A percentile compares a stretch with the other conserved stretches of the same genome.
Conservation (phyloP, 345 rosid species). For the Dipteronia sinensis region DNA sequence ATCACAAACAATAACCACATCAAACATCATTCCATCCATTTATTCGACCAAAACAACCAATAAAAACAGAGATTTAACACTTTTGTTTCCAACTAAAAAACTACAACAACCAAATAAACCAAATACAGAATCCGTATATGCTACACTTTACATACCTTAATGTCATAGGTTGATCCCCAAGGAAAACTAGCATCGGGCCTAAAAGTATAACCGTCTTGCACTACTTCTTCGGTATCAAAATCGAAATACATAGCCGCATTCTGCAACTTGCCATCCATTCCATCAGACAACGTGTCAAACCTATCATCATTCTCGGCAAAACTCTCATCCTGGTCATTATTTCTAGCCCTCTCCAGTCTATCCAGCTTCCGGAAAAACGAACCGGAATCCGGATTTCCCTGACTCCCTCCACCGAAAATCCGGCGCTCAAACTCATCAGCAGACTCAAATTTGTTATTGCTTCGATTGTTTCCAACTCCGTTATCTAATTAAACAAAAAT, state of each 20-base stretch:
- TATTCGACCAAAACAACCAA: neutral
- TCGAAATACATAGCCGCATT: conserved; percentile 41
- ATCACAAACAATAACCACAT: neutral
- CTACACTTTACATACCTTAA: conserved; percentile 38
- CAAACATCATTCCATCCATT: neutral
- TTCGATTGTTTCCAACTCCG: conserved; percentile 7
- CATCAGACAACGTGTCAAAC: conserved; percentile 40
- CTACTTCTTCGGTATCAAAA: conserved; percentile 33
- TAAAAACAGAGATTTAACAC: neutral
- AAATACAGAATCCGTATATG: neutral
- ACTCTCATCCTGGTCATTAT: conserved; percentile 24
- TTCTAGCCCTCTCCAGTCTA: conserved; percentile 30
- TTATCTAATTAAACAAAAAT: conserved; percentile 11
- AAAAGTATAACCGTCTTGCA: conserved; percentile 32
- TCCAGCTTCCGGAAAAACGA: conserved; percentile 43
- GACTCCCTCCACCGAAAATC: conserved; percentile 35
- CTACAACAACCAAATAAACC: neutral
- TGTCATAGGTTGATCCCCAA: conserved; percentile 27
- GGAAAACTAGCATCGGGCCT: conserved; percentile 44
- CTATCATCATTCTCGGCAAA: conserved; percentile 25
- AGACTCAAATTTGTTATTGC: conserved; percentile 29
- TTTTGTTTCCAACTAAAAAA: neutral
- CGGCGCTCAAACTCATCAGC: conserved; percentile 42
- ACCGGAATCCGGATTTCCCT: conserved; percentile 22
- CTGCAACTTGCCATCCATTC: conserved; percentile 51